Base-by-base conservation (phyloP, 495 filamentous ascomycete species). In the Hyaloscypha bicolor region DNA sequence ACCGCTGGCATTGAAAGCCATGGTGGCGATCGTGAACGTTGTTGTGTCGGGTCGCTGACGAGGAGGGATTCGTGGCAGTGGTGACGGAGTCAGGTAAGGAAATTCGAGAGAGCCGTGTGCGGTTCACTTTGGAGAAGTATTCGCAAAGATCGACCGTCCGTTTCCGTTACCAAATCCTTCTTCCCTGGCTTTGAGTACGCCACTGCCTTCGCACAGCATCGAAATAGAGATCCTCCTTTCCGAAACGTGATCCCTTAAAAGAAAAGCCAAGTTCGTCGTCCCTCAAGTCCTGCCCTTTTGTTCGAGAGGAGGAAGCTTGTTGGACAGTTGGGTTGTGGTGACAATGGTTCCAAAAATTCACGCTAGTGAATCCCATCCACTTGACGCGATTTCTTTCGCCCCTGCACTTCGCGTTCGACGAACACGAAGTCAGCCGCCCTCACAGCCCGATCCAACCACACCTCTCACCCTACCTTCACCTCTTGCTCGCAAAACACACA, bases 361-460 rank as follows among this genome's bases (percentile, higher is more conserved):
- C 55, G 55, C 55, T 57, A 30, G 55, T 3, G 35, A 37, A 37
- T 48, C 35, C 12, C 35, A 6, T 37, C 42, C 21, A 57, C 16
- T 57, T 57, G n/a, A 57, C 55, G 22, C 29, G 22, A 48, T 19
- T 37, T 12, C 35, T 55, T 55, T 55, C 11, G 53, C 55, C 29
- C 29, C 55, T 30, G 29, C 29, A 57, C 9, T 57, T 57, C 29
- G 16, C 62, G 16, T 2, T 31, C 39, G 60, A 31, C 67, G 67
- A 65, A 65, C 35, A 53, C 53, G 53, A 56, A 56, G 63, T 70
- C 68, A 70, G 63, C 68, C 57, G 42, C 42, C 42, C 25, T 25
- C 35, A 37, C 63, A 57, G 35, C 63, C 25, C 55, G 11, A 58
- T 30, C 62, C 4, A 35, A 19, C 30, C 48, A 9, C 25, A 31